A percentile compares a stretch with the other conserved stretches of the same genome.
Conservation (phyloP, 352 stramenopile species). For the Phytophthora nicotianae region DNA sequence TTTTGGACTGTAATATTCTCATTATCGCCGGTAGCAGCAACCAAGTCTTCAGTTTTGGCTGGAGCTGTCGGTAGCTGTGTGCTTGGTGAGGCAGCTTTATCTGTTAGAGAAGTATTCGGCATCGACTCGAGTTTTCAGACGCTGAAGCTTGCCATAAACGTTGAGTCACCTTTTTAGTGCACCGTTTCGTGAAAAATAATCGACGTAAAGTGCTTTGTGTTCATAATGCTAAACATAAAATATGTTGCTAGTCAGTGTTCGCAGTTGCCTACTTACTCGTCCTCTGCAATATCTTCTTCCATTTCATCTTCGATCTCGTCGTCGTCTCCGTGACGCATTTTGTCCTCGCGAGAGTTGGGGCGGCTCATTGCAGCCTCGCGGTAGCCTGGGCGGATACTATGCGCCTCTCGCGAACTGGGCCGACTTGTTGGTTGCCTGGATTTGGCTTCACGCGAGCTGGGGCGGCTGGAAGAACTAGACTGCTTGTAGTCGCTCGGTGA, state of each 20-base stretch:
- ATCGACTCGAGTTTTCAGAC: conserved; percentile 12
- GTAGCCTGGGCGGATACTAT: conserved; percentile 17
- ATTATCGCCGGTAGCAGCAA: neutral
- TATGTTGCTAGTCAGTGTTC: neutral
- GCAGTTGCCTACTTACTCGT: conserved; percentile 50
- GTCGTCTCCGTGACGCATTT: conserved; percentile 28
- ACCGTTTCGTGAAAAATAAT: conserved; percentile 5
- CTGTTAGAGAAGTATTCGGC: conserved; percentile 5
- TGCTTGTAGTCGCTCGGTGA: conserved; percentile 43
- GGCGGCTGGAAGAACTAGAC: conserved; percentile 15
- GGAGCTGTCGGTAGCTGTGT: neutral
- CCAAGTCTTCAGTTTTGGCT: neutral
- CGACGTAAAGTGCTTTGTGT: conserved; percentile 4
- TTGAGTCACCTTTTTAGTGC: conserved; percentile 5
- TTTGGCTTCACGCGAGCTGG: conserved; percentile 29
- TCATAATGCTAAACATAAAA: conserved; percentile 14
- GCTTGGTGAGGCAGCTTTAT: conserved; percentile 1
- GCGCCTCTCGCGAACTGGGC: conserved; percentile 24
- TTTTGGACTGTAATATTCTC: conserved; percentile 2
- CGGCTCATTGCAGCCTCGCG: conserved; percentile 29
- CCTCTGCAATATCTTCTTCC: conserved; percentile 83
- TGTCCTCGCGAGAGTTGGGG: conserved; percentile 39
- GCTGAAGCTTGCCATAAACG: neutral
- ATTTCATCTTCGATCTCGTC: conserved; percentile 73
- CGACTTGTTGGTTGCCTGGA: conserved; percentile 23